Base-by-base conservation (phyloP, 768 basidiomycete species). In the Chalciporus pseudorubinellus region DNA sequence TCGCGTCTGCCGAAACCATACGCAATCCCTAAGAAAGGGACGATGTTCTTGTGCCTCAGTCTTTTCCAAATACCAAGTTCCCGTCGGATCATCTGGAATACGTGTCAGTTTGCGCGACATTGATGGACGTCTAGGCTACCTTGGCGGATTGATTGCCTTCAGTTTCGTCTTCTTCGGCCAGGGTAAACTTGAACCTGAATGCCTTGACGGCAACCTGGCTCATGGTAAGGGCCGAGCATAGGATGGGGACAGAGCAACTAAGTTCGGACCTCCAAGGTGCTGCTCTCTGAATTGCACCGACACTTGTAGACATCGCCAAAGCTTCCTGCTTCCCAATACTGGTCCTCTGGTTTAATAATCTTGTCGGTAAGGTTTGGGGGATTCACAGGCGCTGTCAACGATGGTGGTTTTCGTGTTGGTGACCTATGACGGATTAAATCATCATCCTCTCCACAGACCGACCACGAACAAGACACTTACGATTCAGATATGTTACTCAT, bases 1-100 rank as follows among this genome's bases (percentile, higher is more conserved):
- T n/a, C n/a, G n/a, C n/a, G n/a, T n/a, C n/a, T n/a, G n/a, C 56
- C 44, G 38, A 58, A 58, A 18, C 50, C 56, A 24, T n/a, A 46
- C 1, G 26, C 44, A 7, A 24, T 54, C 19, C 57, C 56, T 3
- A 58, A 34, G 8, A 58, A 58, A 13, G 57, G 46, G 28, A 57
- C 57, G 21, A 58, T 46, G 38, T 53, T 49, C 2, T 44, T 29
- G 36, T 58, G 57, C 7, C 7, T 43, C 1, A 58, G 21, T 33
- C 47, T 38, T 42, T 22, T 59, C 57, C 52, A 53, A 14, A 51
- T 50, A 1, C 52, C 46, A 26, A 59, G 44, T 40, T 55, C 57
- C 46, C 57, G 57, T 24, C 46, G 57, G 26, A 46, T 47, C 52
- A 46, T 51, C 57, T 55, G n/a, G n/a, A n/a, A 29, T 22, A 39